Evolutionary conservation across 169 alveolate genomes (phyloP).

Genomic region (Eimeria brunetti): DNA sequence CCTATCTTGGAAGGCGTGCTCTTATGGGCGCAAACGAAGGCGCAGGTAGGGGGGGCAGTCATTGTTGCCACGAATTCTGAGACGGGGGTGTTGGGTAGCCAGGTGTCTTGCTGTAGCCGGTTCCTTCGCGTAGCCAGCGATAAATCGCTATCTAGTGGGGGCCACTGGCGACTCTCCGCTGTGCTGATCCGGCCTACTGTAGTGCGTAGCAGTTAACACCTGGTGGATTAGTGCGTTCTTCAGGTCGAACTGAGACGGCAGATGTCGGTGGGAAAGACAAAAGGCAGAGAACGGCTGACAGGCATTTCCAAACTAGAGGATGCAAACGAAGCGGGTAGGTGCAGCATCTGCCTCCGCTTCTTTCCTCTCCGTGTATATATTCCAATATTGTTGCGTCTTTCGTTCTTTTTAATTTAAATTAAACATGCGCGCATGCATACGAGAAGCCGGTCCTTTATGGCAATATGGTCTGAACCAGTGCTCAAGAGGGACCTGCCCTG

Average conservation of each 20-base stretch:
- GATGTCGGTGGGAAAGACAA: conserved; percentile 80
- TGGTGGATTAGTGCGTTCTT: background rate
- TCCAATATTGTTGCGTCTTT: background rate
- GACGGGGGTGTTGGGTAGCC: conserved; percentile 8
- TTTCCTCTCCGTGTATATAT: background rate
- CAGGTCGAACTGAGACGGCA: conserved; percentile 82
- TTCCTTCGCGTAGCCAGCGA: background rate
- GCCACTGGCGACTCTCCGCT: background rate
- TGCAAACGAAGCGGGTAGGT: conserved; percentile 96
- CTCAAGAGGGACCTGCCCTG: background rate
- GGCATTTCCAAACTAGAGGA: conserved; percentile 99
- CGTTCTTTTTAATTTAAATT: background rate
- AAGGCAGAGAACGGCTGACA: conserved; percentile 86
- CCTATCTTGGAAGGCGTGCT: conserved; percentile 91
- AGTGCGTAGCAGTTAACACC: background rate
- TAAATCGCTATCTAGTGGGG: background rate
- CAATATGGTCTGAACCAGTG: background rate
- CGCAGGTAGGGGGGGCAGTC: conserved; percentile 40
- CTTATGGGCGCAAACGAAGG: conserved; percentile 84
- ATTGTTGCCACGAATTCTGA: background rate
- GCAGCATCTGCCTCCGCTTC: background rate
- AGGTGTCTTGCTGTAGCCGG: background rate
- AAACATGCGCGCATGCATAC: background rate
- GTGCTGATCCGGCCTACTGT: background rate
- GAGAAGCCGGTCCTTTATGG: background rate